These are phyloP conservation scores for Phialophora chinensis DNA, from an alignment of 2,329 filamentous ascomycete genomes.

Conservation along the genomic window DNA sequence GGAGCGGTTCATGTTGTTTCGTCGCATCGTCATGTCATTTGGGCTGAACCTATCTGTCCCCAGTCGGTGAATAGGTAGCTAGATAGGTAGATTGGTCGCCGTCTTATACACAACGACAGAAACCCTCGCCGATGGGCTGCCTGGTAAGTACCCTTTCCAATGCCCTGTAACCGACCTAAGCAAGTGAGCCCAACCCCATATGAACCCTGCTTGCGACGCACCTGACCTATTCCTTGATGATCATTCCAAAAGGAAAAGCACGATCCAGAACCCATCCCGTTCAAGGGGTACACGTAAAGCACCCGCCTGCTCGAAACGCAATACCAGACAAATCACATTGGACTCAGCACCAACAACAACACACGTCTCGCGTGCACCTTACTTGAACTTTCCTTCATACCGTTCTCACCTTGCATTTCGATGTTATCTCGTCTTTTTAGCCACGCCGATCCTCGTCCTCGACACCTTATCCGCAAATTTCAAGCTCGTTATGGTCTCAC, in stretches of 20 bases:
- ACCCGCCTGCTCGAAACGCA: constrained; percentile 4
- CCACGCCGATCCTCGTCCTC: constrained; percentile 38
- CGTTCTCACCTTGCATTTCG: not conserved
- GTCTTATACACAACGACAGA: not conserved
- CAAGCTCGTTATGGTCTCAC: constrained; percentile 91
- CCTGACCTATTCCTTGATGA: constrained; percentile 5
- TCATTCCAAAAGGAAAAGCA: constrained; percentile 1
- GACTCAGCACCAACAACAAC: not conserved
- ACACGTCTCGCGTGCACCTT: not conserved
- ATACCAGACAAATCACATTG: not conserved
- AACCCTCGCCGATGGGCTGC: not conserved
- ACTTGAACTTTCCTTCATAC: not conserved
- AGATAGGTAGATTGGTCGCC: not conserved
- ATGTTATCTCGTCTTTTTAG: constrained; percentile 31
- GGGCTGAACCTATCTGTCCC: not conserved
- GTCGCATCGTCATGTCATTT: constrained; percentile 4
- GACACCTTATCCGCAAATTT: constrained; percentile 90
- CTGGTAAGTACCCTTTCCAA: not conserved
- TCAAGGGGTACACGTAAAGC: not conserved
- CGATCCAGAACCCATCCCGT: not conserved
- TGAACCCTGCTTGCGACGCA: not conserved
- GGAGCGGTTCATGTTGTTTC: not conserved
- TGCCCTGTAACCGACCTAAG: not conserved
- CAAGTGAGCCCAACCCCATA: not conserved
- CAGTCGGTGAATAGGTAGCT: not conserved